Evolutionary conservation across 1,284 basidiomycete species (phyloP).

Genomic region (Ustilago cynodontis): DNA sequence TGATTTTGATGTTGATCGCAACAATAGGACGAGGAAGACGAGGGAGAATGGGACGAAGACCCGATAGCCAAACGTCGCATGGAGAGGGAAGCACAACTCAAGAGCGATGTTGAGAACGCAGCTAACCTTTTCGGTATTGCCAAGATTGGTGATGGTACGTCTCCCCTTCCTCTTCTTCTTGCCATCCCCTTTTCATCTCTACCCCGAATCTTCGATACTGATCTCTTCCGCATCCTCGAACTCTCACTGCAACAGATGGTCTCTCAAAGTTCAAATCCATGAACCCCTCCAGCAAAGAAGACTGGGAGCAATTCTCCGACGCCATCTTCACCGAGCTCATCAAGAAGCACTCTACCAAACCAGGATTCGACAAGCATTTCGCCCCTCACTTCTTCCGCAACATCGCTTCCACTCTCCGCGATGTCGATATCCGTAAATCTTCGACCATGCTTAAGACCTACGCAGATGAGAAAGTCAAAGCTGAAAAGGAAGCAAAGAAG

Average conservation of each 20-base stretch:
- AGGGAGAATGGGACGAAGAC: conserved; percentile 57
- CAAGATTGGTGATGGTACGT: conserved; percentile 49
- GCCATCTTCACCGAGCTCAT: conserved; percentile 54
- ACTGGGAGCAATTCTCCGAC: conserved; percentile 62
- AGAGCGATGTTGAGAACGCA: conserved; percentile 67
- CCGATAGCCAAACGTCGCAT: conserved; percentile 46
- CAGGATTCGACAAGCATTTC: conserved; percentile 67
- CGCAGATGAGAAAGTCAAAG: conserved; percentile 64
- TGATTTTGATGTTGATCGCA: not conserved
- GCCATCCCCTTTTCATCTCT: not conserved
- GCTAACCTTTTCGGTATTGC: conserved; percentile 63
- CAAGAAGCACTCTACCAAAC: conserved; percentile 54
- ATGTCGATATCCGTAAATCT: conserved; percentile 64
- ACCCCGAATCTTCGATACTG: not conserved
- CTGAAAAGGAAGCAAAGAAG: conserved; percentile 65
- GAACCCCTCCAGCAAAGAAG: conserved; percentile 63
- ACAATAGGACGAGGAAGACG: conserved; percentile 21
- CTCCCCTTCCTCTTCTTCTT: no score
- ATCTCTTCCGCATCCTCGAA: not conserved
- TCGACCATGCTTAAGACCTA: conserved; percentile 60
- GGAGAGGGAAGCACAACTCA: conserved; percentile 64
- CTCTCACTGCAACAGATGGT: conserved; percentile 7
- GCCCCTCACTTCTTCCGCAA: conserved; percentile 52
- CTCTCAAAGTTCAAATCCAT: conserved; percentile 35
- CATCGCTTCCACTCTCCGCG: conserved; percentile 53